Percentiles rank a stretch among this genome's conserved stretches.
Conservation (phyloP, 2,329 filamentous ascomycete genomes). For the Ophiocordyceps camponoti-floridani region DNA sequence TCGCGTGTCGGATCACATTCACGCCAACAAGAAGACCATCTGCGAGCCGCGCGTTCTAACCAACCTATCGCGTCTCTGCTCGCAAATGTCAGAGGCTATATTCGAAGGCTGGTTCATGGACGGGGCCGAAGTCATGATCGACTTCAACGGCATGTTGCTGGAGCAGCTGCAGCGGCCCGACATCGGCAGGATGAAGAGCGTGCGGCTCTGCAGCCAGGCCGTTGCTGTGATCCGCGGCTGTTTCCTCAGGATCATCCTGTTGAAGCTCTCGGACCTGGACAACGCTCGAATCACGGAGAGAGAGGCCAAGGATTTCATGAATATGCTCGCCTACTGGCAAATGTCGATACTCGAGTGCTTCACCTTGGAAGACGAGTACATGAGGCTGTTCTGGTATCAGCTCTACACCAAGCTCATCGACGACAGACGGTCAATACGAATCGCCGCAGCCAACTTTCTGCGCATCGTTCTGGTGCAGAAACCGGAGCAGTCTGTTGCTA, state of each 20-base stretch:
- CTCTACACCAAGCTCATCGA: constrained; percentile 81
- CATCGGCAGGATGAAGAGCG: constrained; percentile 62
- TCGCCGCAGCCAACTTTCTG: constrained; percentile 69
- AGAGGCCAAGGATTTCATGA: constrained; percentile 55
- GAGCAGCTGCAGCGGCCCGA: constrained; percentile 83
- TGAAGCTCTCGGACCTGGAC: constrained; percentile 71
- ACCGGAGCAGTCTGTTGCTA: constrained; percentile 57
- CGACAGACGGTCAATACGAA: constrained; percentile 43
- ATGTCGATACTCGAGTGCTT: constrained; percentile 69
- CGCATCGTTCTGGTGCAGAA: constrained; percentile 90
- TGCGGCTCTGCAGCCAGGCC: constrained; percentile 78
- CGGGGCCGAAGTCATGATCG: constrained; percentile 65
- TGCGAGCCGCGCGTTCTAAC: constrained; percentile 70
- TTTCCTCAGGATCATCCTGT: constrained; percentile 61
- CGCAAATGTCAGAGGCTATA: constrained; percentile 73
- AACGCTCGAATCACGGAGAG: constrained; percentile 37
- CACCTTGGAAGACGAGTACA: constrained; percentile 60
- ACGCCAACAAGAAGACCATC: constrained; percentile 52
- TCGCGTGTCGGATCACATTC: constrained; percentile 50
- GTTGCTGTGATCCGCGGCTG: constrained; percentile 58
- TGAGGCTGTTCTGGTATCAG: constrained; percentile 80
- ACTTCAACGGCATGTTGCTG: constrained; percentile 69
- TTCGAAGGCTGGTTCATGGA: constrained; percentile 96
- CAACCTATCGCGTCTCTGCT: constrained; percentile 66
- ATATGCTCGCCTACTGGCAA: constrained; percentile 90